Conservation (phyloP, 1,284 basidiomycete species). For the Coriolopsis trogii region DNA sequence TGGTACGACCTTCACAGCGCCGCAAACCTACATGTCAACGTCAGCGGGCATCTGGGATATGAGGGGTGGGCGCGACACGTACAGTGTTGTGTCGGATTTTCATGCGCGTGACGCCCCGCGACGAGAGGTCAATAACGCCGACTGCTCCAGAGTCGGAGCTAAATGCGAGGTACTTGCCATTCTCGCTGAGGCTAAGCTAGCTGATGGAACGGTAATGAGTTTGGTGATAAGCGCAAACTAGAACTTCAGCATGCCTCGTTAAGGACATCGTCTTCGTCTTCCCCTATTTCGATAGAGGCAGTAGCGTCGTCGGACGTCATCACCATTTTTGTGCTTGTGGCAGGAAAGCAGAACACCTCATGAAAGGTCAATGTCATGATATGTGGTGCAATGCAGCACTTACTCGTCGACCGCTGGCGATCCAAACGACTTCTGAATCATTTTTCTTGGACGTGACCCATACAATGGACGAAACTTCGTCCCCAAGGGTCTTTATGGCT, state of each 20-base stretch:
- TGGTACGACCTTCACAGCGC: conserved; percentile 68
- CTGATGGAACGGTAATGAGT: conserved; percentile 37
- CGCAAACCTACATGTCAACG: conserved; percentile 57
- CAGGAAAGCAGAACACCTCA: conserved; percentile 31
- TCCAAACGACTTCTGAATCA: conserved; percentile 53
- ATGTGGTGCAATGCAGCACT: conserved; percentile 13
- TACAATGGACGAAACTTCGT: conserved; percentile 63
- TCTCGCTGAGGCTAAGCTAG: conserved; percentile 62
- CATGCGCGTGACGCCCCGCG: conserved; percentile 53
- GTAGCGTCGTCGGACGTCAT: conserved; percentile 47
- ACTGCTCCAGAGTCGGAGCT: conserved; percentile 69
- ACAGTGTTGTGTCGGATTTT: conserved; percentile 66
- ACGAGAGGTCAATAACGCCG: conserved; percentile 63
- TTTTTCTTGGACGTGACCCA: conserved; percentile 44
- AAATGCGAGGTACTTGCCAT: conserved; percentile 64
- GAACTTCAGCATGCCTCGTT: conserved; percentile 57
- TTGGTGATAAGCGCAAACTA: background rate
- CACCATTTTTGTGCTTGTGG: conserved; percentile 25
- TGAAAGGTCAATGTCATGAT: background rate
- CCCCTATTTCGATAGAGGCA: conserved; percentile 45
- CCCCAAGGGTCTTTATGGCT: conserved; percentile 59
- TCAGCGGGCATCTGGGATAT: background rate
- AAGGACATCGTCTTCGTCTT: conserved; percentile 58
- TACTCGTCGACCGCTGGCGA: conserved; percentile 63
- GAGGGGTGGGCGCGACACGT: conserved; percentile 32